Percentiles rank a stretch among this genome's conserved stretches.
These are phyloP conservation scores for Cystofilobasidium macerans DNA, from an alignment of 768 basidiomycete species.

Conservation along the genomic window DNA sequence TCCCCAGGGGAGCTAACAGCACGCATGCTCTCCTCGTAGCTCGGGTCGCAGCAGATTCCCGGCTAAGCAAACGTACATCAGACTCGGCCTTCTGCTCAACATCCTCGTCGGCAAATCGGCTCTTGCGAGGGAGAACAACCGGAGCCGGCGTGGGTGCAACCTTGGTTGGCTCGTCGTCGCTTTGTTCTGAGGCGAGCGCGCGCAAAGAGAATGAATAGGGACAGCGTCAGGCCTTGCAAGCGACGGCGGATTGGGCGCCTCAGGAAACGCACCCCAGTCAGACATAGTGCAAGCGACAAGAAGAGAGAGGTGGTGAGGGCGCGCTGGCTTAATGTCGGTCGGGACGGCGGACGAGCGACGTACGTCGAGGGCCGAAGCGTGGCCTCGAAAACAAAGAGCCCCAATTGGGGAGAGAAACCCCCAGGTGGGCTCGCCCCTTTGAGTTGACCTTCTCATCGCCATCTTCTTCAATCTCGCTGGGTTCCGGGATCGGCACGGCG, in stretches of 20 bases:
- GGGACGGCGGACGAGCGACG: background rate
- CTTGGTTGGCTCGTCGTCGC: conserved; percentile 16
- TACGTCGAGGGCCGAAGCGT: background rate
- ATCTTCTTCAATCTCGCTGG: too few species aligned
- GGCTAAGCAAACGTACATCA: conserved; percentile 1
- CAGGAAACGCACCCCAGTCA: conserved; percentile 23
- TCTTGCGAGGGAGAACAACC: conserved; percentile 18
- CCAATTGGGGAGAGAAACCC: too few species aligned
- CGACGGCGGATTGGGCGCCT: background rate
- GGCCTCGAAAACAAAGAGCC: too few species aligned
- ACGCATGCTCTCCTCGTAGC: too few species aligned
- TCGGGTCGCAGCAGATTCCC: too few species aligned
- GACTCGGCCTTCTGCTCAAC: conserved; percentile 1
- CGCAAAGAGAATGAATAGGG: background rate
- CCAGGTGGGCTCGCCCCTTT: too few species aligned
- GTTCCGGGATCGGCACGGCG: too few species aligned
- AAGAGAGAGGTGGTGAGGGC: background rate
- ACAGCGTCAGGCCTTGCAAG: background rate
- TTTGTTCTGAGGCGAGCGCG: background rate
- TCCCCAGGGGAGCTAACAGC: too few species aligned
- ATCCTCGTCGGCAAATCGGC: conserved; percentile 23
- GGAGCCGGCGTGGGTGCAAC: conserved; percentile 1
- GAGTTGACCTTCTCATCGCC: too few species aligned
- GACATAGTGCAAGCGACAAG: conserved; percentile 22
- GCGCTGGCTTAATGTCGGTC: too few species aligned